Conservation (phyloP, 306 rosid species). For the Vigna radiata region DNA sequence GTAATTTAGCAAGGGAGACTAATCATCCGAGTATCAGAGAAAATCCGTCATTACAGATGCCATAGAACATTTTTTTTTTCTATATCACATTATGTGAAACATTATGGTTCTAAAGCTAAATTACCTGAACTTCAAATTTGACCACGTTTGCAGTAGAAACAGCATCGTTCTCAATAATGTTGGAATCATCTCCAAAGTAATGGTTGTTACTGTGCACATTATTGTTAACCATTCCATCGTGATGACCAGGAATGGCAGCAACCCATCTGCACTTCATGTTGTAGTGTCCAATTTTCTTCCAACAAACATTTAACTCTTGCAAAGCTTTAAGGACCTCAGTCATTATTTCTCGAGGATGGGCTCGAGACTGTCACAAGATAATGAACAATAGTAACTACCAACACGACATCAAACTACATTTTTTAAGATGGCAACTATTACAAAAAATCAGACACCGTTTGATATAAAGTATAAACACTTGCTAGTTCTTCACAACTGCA, state of each 20-base stretch:
- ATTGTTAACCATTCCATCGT: slow-evolving; percentile 70
- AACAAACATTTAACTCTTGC: slow-evolving; percentile 83
- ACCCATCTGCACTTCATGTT: slow-evolving; percentile 96
- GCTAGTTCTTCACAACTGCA: slow-evolving; percentile 1
- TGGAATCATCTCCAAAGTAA: slow-evolving; percentile 71
- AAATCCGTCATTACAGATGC: neutral
- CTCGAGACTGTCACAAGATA: slow-evolving; percentile 70
- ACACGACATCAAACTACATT: slow-evolving; percentile 31
- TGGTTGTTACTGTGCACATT: slow-evolving; percentile 63
- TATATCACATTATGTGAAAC: slow-evolving; percentile 17
- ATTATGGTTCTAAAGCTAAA: slow-evolving; percentile 18
- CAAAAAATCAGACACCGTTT: neutral
- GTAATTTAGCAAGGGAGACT: slow-evolving; percentile 22
- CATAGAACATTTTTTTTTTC: neutral
- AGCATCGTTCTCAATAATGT: slow-evolving; percentile 67
- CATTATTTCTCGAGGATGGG: slow-evolving; percentile 97
- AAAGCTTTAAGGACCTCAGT: slow-evolving; percentile 90
- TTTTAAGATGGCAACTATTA: slow-evolving; percentile 19
- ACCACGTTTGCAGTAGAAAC: slow-evolving; percentile 65
- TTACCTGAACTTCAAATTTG: slow-evolving; percentile 97
- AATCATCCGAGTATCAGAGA: neutral
- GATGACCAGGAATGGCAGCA: slow-evolving; percentile 59
- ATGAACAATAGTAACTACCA: slow-evolving; percentile 38
- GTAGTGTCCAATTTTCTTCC: slow-evolving; percentile 98
- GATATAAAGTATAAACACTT: neutral